Conservation (phyloP, 805 yeast genomes). For the Metschnikowia cerradonensis region DNA sequence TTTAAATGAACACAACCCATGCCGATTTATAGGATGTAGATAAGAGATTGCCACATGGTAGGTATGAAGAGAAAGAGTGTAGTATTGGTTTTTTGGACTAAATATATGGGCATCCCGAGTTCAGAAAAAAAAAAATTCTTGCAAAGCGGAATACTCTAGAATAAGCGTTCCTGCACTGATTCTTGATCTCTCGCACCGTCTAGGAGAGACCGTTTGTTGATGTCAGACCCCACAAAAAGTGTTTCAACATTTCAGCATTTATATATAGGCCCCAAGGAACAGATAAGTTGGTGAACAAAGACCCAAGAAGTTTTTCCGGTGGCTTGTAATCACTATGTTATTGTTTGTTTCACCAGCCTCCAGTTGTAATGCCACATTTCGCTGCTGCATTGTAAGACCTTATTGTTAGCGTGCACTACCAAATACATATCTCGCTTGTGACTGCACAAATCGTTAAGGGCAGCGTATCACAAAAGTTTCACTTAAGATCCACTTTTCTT, state of each 20-base stretch:
- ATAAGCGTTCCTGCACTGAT: not conserved
- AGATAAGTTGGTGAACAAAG: not conserved
- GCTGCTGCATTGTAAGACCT: not conserved
- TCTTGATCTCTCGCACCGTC: not conserved
- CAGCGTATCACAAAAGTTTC: not conserved
- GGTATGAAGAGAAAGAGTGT: not conserved
- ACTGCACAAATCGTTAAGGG: not conserved
- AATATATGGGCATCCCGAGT: not conserved
- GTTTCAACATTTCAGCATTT: not conserved
- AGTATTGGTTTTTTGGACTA: not conserved
- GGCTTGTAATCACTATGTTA: not conserved
- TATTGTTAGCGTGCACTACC: not conserved
- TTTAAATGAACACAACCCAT: not conserved
- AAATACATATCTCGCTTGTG: not conserved
- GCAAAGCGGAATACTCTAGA: not conserved
- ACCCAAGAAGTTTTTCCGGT: not conserved
- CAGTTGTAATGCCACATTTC: too few species aligned
- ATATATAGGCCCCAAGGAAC: not conserved
- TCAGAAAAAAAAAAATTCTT: not conserved
- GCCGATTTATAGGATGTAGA: not conserved
- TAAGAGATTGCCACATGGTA: too few species aligned
- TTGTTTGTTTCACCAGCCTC: not conserved
- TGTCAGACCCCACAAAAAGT: not conserved
- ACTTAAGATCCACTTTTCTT: not conserved
- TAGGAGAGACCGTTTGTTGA: not conserved